Percentiles rank a stretch among this genome's conserved stretches.
Evolutionary conservation across 495 filamentous ascomycete genomes (phyloP).

Genomic region (Podospora conica): DNA sequence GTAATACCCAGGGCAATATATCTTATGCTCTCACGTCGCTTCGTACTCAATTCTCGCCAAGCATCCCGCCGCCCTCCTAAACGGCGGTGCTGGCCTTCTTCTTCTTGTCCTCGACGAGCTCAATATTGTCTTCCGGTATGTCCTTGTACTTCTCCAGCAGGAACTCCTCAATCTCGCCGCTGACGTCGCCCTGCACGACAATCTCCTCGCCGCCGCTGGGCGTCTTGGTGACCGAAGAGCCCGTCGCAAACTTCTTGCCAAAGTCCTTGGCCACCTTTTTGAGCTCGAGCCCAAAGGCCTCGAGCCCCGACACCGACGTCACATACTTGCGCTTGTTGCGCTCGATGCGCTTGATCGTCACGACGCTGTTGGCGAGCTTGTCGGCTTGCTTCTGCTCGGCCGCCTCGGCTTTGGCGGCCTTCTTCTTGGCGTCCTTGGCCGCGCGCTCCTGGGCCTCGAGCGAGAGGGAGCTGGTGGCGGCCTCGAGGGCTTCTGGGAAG

Average conservation of each 20-base stretch:
- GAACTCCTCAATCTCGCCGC: slow-evolving; percentile 90
- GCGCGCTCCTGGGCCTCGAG: slow-evolving; percentile 86
- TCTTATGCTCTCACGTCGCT: background rate
- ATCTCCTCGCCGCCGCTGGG: slow-evolving; percentile 89
- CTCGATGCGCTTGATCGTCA: slow-evolving; percentile 94
- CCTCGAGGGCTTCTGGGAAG: slow-evolving; percentile 65
- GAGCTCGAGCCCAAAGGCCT: slow-evolving; percentile 82
- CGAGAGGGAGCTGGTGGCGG: slow-evolving; percentile 76
- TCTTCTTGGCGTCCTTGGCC: slow-evolving; percentile 85
- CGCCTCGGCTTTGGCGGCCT: slow-evolving; percentile 80
- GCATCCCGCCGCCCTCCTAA: background rate
- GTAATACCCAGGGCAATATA: background rate
- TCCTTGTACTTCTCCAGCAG: slow-evolving; percentile 75
- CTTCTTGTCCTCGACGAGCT: slow-evolving; percentile 90
- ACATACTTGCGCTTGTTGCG: slow-evolving; percentile 96
- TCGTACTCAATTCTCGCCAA: background rate
- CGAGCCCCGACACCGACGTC: slow-evolving; percentile 81
- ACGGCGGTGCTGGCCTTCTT: slow-evolving; percentile 44
- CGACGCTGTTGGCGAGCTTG: slow-evolving; percentile 67
- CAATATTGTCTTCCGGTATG: slow-evolving; percentile 90
- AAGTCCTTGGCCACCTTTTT: slow-evolving; percentile 87
- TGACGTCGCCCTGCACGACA: slow-evolving; percentile 94
- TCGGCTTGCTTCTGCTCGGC: slow-evolving; percentile 74
- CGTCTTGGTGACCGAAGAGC: slow-evolving; percentile 83
- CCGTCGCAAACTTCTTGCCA: slow-evolving; percentile 91